Evolutionary conservation across 2,329 filamentous ascomycete species (phyloP), one percentile per base, ranked within the genome.

Genomic region (Aspergillus clavatus): DNA sequence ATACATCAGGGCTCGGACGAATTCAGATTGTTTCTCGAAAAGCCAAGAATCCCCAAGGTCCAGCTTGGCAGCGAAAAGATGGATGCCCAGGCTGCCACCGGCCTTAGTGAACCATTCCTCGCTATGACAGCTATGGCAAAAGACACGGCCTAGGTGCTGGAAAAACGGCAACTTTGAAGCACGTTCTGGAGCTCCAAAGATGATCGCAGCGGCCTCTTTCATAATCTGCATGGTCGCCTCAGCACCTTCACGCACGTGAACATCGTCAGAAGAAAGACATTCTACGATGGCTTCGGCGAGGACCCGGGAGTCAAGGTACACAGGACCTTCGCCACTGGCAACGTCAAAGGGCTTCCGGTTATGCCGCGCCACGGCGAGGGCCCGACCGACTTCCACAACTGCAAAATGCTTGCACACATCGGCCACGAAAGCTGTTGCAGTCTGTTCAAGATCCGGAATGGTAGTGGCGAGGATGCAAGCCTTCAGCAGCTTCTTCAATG

Each of bases 31-130:
- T 56, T 89, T 86, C 10, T 84, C 80, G 16, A 81, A 77, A 26
- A 98, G 76, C 89, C 93, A 99, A 1, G 74, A 65, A 58, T 94
- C 87, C 33, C 89, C 89, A 38, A 98, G 77, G 42, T 91, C 83
- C 44, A 97, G 74, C 55, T 91, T 85, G 2, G 87, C 91, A 24
- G 91, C 83, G 46, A 98, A 73, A 45, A 94, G 84, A 59, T 87
- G 85, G 58, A 99, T 96, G 44, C 94, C 94, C 16, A 91, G 72
- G 43, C 87, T 90, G 29, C 93, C 93, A 39, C 91, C 93, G 28
- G 89, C 87, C 69, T 99, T 98, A 42, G 90, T 90, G 62, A 95
- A 98, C 93, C 94, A 99, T 59, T 98, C 93, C 65, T 98, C 91
- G 58, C 93, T 89, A 58, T 96, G 90, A 65, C 93, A 98, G 53